These are phyloP conservation scores for Ophiorrhiza pumila DNA, from an alignment of 257 asterid species.

Conservation along the genomic window DNA sequence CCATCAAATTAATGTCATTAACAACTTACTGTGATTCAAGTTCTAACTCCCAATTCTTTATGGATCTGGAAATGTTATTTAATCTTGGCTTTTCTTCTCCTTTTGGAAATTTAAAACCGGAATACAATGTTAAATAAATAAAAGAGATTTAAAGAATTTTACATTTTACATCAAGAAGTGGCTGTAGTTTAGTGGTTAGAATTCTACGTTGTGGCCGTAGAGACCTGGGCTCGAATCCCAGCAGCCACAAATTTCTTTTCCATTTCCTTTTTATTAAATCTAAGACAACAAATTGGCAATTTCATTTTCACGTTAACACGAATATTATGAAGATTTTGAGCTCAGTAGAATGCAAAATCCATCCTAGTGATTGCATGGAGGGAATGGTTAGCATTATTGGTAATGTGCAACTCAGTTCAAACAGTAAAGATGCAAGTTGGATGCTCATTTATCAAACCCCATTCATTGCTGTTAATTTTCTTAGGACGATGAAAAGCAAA, in stretches of 20 bases:
- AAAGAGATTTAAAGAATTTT: too few relatives aligned
- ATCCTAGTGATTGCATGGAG: not conserved
- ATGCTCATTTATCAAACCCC: too few relatives aligned
- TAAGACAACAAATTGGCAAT: too few relatives aligned
- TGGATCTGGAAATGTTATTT: not conserved
- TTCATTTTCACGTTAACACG: too few relatives aligned
- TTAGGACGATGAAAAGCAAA: too few relatives aligned
- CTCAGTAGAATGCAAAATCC: not conserved
- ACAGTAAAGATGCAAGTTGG: too few relatives aligned
- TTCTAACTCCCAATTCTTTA: not conserved
- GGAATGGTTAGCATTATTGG: not conserved
- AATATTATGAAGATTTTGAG: not conserved
- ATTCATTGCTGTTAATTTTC: too few relatives aligned
- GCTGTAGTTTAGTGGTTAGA: conserved; percentile 98
- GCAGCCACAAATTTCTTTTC: conserved; percentile 56
- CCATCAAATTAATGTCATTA: too few relatives aligned
- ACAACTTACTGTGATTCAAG: not conserved
- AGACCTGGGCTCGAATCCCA: conserved; percentile 99
- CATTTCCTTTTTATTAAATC: too few relatives aligned
- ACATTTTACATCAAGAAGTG: conserved; percentile 13
- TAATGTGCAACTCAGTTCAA: not conserved
- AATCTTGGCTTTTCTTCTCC: not conserved
- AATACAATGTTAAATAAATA: too few relatives aligned
- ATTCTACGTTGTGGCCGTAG: conserved; percentile 99
- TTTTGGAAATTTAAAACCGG: too few relatives aligned